phyloP scores from a whole-genome alignment of 176 grass and related monocot species.

The Cymbopogon citratus region DNA sequence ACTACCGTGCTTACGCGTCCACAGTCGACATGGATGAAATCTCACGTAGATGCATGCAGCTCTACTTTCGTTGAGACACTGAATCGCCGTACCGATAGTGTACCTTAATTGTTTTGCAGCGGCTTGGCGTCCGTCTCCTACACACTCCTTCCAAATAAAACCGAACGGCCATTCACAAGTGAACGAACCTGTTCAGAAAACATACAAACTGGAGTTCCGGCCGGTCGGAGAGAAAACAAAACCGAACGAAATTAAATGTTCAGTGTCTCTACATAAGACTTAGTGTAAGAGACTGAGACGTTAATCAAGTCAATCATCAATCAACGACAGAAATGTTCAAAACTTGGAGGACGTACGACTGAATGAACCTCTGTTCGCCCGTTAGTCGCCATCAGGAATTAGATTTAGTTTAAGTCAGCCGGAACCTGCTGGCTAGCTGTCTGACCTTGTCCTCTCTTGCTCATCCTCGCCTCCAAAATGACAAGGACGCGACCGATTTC shows the following conservation, averaged over 20 bases:
- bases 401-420: constrained; percentile 1
- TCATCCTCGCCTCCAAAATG: not conserved
- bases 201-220: not conserved
- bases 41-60: not conserved
- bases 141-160: too few relatives aligned
- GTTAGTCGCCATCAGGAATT: constrained; percentile 6
- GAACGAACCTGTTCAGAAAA: not conserved
- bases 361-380: not conserved
- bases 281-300: not conserved
- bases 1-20: not conserved
- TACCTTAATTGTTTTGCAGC: not conserved
- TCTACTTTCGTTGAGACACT: not conserved
- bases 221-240: not conserved
- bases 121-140: too few relatives aligned
- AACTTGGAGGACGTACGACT: not conserved
- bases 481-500: constrained; percentile 13
- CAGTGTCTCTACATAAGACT: not conserved
- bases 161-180: too few relatives aligned
- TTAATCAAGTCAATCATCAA: not conserved
- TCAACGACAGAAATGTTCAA: not conserved
- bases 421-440: not conserved
- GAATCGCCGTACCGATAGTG: not conserved
- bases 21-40: not conserved
- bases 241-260: not conserved
- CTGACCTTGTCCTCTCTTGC: not conserved